Base-by-base conservation (phyloP, 83 land plant genomes). In the Diphasiastrum complanatum region DNA sequence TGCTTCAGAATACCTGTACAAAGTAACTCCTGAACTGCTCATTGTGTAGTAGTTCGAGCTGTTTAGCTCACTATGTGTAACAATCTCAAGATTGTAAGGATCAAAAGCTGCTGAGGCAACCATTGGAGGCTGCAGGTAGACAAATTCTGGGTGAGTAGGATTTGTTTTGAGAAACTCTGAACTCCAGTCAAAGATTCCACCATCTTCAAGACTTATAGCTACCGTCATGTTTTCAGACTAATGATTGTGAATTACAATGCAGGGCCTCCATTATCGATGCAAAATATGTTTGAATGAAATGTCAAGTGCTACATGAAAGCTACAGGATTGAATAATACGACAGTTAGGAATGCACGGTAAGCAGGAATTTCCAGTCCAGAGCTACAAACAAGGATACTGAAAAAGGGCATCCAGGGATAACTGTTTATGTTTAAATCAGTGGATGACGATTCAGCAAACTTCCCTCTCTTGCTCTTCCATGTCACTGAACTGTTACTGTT, bases 1-100 rank as follows among this genome's bases (percentile, higher is more conserved):
- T 73, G 72, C 72, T 48, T 73, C 66, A 1, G 51, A 35, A 67
- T 73, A 65, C 11, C 66, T 50, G n/a, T 67, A 73, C 24, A 73
- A 51, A 12, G 72, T 73, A 34, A 73, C 76, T 26, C 76, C 76
- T 23, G 33, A 16, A 48, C 59, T 45, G 36, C 76, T 73, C 71
- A 73, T 67, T 14, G 76, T 73, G 27, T 73, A 73, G 41, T 45
- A 67, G 25, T 67, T 67, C 14, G 56, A 56, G 18, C 72, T 61
- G 14, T 46, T 24, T 12, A 73, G 40, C 22, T 73, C 56, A 51
- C 43, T 49, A 33, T 60, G 64, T 19, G 61, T 19, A 4, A 73
- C 76, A 59, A 73, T 67, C 28, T 73, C 72, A 34, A 73, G 46
- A 0, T 73, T 60, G 33, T 66, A 73, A 32, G 76, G 73, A 60